A percentile compares a stretch with the other conserved stretches of the same genome.
phyloP scores from a whole-genome alignment of 306 rosid species.

The Vicia villosa region DNA sequence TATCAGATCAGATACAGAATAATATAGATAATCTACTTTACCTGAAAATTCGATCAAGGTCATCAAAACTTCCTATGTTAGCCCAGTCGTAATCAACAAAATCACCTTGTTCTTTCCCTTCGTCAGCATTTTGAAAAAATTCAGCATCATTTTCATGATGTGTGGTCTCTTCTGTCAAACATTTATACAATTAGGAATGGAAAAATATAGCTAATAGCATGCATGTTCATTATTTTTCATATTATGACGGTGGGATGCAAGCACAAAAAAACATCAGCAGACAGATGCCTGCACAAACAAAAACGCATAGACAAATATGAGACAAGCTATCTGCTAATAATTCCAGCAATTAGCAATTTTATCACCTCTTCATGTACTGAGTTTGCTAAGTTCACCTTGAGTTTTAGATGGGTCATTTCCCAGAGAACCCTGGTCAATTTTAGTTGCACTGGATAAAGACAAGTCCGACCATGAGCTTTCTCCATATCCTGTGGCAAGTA shows the following conservation, averaged over 20 bases:
- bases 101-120: conserved; percentile 77
- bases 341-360: conserved; percentile 40
- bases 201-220: conserved; percentile 21
- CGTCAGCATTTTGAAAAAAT: conserved; percentile 51
- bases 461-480: conserved; percentile 57
- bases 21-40: conserved; percentile 43
- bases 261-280: conserved; percentile 35
- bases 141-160: conserved; percentile 57
- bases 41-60: conserved; percentile 90
- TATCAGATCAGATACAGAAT: neutral
- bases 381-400: conserved; percentile 48
- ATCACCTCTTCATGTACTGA: conserved; percentile 51
- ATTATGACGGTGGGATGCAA: conserved; percentile 7
- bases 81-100: conserved; percentile 89
- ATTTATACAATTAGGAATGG: conserved; percentile 38
- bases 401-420: conserved; percentile 50
- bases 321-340: conserved; percentile 29
- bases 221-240: conserved; percentile 22
- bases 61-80: conserved; percentile 90
- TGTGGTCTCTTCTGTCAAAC: conserved; percentile 55
- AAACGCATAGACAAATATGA: conserved; percentile 9
- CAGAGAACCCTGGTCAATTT: conserved; percentile 50
- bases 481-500: conserved; percentile 55
- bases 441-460: conserved; percentile 55
- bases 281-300: conserved; percentile 22